These are phyloP conservation scores for Heterotrichella gracilis DNA, from an alignment of 352 stramenopile genomes.

Conservation along the genomic window DNA sequence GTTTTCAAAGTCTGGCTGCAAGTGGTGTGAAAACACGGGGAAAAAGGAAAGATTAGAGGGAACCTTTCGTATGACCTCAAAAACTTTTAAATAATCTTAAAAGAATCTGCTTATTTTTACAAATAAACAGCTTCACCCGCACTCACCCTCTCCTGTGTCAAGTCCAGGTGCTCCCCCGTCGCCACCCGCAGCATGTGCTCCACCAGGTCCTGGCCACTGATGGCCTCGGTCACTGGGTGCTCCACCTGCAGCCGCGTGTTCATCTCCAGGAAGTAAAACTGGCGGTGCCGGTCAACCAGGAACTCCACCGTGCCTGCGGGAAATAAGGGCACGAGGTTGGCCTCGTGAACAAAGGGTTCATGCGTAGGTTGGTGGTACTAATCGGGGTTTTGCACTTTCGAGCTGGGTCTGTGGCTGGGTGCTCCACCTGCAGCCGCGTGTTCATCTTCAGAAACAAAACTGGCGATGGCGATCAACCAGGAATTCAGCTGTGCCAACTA, in stretches of 20 bases:
- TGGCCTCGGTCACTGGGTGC: constrained; percentile 70
- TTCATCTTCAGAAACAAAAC: constrained; percentile 96
- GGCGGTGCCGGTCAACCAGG: constrained; percentile 63
- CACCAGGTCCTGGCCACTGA: constrained; percentile 61
- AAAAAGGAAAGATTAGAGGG: no score
- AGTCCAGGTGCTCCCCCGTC: constrained; percentile 30
- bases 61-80: no score
- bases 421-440: constrained; percentile 61
- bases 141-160: not conserved
- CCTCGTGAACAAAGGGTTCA: no score
- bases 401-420: constrained; percentile 83
- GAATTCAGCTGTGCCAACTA: constrained; percentile 89
- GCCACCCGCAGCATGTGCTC: constrained; percentile 71
- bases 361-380: no score
- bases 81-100: no score
- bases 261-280: constrained; percentile 96
- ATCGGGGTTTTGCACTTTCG: no score
- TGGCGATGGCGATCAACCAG: constrained; percentile 68
- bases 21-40: no score
- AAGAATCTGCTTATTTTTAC: no score
- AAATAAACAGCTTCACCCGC: no score
- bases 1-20: no score
- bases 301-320: constrained; percentile 93
- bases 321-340: no score
- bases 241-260: constrained; percentile 71